These are phyloP conservation scores for Yarrowia sp. DNA, from an alignment of 805 yeast genomes.

Conservation along the genomic window DNA sequence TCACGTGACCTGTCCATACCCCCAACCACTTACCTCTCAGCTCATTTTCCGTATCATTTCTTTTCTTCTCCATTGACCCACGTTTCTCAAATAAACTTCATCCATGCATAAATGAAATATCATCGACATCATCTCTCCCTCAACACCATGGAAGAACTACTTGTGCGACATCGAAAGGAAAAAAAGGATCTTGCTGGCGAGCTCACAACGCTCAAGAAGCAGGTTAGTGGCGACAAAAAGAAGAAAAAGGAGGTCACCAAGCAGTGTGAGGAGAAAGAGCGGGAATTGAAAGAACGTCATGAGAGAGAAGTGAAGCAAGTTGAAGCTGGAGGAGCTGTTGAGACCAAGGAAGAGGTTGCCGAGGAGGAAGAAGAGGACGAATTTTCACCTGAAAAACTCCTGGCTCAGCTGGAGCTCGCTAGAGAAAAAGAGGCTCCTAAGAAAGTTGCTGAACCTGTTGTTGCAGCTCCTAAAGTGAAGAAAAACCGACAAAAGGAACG, in stretches of 20 bases:
- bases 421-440: slow-evolving; percentile 28
- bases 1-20: background rate
- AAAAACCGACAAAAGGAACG: slow-evolving; percentile 85
- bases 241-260: slow-evolving; percentile 64
- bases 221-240: slow-evolving; percentile 58
- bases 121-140: background rate
- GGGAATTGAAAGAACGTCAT: slow-evolving; percentile 54
- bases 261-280: slow-evolving; percentile 60
- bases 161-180: slow-evolving; percentile 68
- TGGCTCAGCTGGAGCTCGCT: slow-evolving; percentile 56
- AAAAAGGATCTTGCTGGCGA: slow-evolving; percentile 61
- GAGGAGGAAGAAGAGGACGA: slow-evolving; percentile 48
- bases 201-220: slow-evolving; percentile 75
- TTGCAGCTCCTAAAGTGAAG: slow-evolving; percentile 36
- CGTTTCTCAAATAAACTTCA: background rate
- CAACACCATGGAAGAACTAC: slow-evolving; percentile 41
- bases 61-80: background rate
- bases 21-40: background rate
- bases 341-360: slow-evolving; percentile 29
- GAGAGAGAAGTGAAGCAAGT: slow-evolving; percentile 46
- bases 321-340: background rate
- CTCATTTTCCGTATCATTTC: background rate
- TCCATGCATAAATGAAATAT: background rate
- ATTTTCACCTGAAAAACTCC: slow-evolving; percentile 62
- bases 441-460: slow-evolving; percentile 18